Evolutionary conservation across 2,329 filamentous ascomycete species (phyloP).

Genomic region (Pseudogymnoascus sp.): DNA sequence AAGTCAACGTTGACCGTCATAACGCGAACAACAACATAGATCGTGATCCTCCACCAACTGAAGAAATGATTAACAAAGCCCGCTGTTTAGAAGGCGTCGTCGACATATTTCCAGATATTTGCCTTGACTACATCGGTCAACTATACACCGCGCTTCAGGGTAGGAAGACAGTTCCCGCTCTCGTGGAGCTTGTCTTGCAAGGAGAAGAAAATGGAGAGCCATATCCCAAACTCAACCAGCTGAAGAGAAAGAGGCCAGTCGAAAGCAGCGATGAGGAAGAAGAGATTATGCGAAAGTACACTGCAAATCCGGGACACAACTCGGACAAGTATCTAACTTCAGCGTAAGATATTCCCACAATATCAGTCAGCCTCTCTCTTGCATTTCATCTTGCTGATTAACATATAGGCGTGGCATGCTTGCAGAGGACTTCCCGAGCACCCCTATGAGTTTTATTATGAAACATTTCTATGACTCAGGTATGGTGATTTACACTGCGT

Average conservation of each 20-base stretch:
- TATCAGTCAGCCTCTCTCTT: background rate
- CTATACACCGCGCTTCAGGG: conserved; percentile 26
- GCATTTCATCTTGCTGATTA: background rate
- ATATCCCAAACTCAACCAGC: conserved; percentile 38
- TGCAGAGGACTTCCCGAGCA: conserved; percentile 29
- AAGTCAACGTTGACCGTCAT: background rate
- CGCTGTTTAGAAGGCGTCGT: conserved; percentile 32
- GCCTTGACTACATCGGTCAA: conserved; percentile 32
- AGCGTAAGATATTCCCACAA: background rate
- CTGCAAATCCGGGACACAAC: background rate
- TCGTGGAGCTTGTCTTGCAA: conserved; percentile 32
- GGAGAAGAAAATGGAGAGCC: conserved; percentile 31
- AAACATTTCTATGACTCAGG: background rate
- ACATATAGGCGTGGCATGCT: conserved; percentile 20
- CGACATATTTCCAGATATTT: conserved; percentile 41
- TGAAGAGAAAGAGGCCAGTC: conserved; percentile 31
- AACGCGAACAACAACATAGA: conserved; percentile 10
- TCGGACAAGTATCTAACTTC: background rate
- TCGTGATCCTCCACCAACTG: background rate
- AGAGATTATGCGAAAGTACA: conserved; percentile 25
- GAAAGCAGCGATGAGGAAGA: conserved; percentile 32
- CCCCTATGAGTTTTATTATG: conserved; percentile 23
- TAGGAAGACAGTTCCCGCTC: conserved; percentile 17
- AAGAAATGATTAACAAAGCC: conserved; percentile 15
- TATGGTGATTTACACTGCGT: conserved; percentile 23